These are phyloP conservation scores for Aristolochia fimbriata DNA, from an alignment of 164 flowering plant species.

Conservation along the genomic window DNA sequence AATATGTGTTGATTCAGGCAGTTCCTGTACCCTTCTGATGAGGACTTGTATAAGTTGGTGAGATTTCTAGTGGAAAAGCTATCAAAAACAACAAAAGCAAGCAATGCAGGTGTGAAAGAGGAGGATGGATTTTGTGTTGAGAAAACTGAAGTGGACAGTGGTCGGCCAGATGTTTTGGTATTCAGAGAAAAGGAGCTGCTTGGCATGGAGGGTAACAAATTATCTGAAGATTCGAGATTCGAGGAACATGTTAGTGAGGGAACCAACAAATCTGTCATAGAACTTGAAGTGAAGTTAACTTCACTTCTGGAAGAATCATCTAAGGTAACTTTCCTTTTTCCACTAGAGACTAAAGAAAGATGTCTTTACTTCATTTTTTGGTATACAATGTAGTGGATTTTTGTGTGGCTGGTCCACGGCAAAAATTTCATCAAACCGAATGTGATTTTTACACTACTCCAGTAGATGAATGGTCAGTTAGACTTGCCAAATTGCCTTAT, in stretches of 20 bases:
- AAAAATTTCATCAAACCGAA: no score
- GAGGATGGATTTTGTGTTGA: not conserved
- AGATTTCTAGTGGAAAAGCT: conserved; percentile 68
- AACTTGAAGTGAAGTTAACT: conserved; percentile 15
- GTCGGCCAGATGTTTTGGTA: no score
- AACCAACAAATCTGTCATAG: conserved; percentile 5
- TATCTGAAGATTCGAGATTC: not conserved
- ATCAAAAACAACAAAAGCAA: conserved; percentile 21
- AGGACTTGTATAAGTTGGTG: conserved; percentile 55
- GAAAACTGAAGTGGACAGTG: not conserved
- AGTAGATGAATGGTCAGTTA: no score
- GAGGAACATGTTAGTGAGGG: conserved; percentile 5
- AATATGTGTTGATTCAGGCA: conserved; percentile 68
- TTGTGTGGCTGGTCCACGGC: not conserved
- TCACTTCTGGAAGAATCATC: conserved; percentile 17
- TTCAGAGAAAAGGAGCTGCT: no score
- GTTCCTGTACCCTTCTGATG: conserved; percentile 87
- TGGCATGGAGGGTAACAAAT: not conserved
- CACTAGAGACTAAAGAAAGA: not conserved
- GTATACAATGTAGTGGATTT: not conserved
- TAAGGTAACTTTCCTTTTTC: conserved; percentile 21
- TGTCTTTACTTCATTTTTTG: not conserved
- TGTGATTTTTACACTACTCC: no score
- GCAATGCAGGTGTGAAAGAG: conserved; percentile 4
- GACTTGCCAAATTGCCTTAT: no score